phyloP scores from a whole-genome alignment of 179 eudicot species.

The Vitellaria paradoxa region DNA sequence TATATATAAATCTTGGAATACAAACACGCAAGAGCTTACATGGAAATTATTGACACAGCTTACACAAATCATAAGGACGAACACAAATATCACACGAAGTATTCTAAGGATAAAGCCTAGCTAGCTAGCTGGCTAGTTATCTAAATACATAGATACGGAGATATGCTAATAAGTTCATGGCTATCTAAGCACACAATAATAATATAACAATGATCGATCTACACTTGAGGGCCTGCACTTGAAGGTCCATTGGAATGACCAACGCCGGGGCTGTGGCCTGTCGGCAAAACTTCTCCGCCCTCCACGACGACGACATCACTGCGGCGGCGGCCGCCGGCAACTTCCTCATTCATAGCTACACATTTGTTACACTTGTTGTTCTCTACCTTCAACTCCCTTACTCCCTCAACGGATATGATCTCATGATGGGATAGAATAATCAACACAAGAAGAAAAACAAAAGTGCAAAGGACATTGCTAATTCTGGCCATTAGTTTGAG shows the following conservation, averaged over 20 bases:
- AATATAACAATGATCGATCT: background rate
- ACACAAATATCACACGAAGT: too few species aligned
- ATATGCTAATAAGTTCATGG: too few species aligned
- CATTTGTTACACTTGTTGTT: background rate
- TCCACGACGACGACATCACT: background rate
- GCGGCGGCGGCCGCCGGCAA: too few species aligned
- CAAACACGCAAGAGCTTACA: too few species aligned
- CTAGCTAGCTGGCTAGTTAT: too few species aligned
- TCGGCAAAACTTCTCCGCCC: background rate
- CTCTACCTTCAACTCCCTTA: slow-evolving; percentile 6
- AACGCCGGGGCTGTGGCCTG: slow-evolving; percentile 12
- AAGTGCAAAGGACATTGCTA: slow-evolving; percentile 4
- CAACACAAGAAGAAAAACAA: slow-evolving; percentile 11
- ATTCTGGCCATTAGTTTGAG: slow-evolving; percentile 1
- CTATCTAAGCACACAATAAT: background rate
- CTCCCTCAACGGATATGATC: background rate
- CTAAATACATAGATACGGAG: too few species aligned
- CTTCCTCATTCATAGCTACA: background rate
- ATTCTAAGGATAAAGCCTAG: too few species aligned
- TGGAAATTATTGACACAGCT: too few species aligned
- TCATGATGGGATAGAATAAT: background rate
- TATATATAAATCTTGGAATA: too few species aligned
- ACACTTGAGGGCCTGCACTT: background rate
- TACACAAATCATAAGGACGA: too few species aligned
- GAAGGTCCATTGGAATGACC: slow-evolving; percentile 12